Percentiles rank a stretch among this genome's conserved stretches.
phyloP scores from a whole-genome alignment of 495 filamentous ascomycete genomes.

The Xylaria scruposa region DNA sequence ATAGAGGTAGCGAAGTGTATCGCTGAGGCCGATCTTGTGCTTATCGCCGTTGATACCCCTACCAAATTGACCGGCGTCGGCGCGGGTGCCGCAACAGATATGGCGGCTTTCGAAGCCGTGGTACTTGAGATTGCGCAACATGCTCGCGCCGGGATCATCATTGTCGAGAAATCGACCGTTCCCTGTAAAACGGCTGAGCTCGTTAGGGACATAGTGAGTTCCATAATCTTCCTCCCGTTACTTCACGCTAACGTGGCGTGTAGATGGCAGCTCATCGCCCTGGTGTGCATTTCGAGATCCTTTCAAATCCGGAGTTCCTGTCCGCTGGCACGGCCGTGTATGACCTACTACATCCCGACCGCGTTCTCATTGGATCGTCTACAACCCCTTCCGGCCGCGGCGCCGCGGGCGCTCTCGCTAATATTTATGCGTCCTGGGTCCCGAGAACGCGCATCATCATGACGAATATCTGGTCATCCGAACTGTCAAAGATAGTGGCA shows the following conservation, averaged over 20 bases:
- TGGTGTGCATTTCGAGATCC: constrained; percentile 70
- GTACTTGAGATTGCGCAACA: constrained; percentile 69
- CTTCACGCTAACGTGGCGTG: not conserved
- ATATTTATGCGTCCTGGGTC: constrained; percentile 77
- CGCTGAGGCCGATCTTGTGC: constrained; percentile 72
- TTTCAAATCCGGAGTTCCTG: constrained; percentile 86
- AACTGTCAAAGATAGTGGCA: constrained; percentile 79
- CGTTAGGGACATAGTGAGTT: constrained; percentile 68
- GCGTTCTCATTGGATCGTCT: constrained; percentile 77
- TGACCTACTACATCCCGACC: constrained; percentile 74
- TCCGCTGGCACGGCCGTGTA: constrained; percentile 79
- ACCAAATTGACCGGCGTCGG: constrained; percentile 76
- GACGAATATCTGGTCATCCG: constrained; percentile 80
- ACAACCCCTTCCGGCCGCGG: constrained; percentile 59
- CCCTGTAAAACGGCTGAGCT: constrained; percentile 78
- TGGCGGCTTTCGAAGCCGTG: constrained; percentile 75
- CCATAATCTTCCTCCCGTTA: not conserved
- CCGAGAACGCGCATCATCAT: constrained; percentile 68
- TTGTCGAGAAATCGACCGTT: constrained; percentile 87
- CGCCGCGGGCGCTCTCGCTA: constrained; percentile 67
- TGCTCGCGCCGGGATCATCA: constrained; percentile 70
- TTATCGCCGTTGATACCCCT: constrained; percentile 83
- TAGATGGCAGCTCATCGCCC: constrained; percentile 47
- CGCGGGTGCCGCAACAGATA: constrained; percentile 73
- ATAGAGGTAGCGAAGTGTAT: constrained; percentile 67